Evolutionary conservation across 108 stramenopile genomes (phyloP).

Genomic region (Discostella stelligeroides): DNA sequence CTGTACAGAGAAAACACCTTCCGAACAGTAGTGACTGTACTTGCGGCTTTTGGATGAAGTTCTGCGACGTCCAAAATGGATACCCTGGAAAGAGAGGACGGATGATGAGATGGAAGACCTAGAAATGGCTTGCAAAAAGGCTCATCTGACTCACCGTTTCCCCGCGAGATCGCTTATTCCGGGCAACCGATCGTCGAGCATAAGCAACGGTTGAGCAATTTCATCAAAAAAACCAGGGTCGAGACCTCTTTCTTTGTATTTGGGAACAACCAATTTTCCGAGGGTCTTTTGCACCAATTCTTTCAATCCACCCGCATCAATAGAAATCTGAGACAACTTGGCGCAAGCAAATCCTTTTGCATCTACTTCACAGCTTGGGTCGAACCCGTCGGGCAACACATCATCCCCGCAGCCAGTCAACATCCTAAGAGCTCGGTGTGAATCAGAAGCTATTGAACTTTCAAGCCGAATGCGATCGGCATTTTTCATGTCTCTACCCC

Average conservation of each 20-base stretch:
- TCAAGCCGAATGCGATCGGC: conserved; percentile 14
- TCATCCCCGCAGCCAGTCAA: conserved; percentile 16
- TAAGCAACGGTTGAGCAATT: conserved; percentile 16
- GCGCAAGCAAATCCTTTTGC: conserved; percentile 16
- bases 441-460: conserved; percentile 20
- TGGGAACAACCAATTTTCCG: conserved; percentile 6
- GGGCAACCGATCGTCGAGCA: conserved; percentile 11
- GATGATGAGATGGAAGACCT: too few species aligned
- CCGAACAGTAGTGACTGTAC: conserved; percentile 23
- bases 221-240: conserved; percentile 27
- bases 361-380: conserved; percentile 13
- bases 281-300: conserved; percentile 13
- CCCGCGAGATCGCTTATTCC: conserved; percentile 29
- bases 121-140: too few species aligned
- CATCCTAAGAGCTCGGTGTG: conserved; percentile 15
- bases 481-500: conserved; percentile 2
- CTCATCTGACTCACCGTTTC: conserved; percentile 2
- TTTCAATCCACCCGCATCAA: conserved; percentile 5
- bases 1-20: conserved; percentile 20
- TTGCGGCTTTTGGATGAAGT: not conserved
- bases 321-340: conserved; percentile 1
- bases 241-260: not conserved
- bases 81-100: not conserved
- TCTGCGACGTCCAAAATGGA: conserved; percentile 38
- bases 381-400: not conserved